Conservation (phyloP, 2,329 filamentous ascomycete species). For the Neopestalotiopsis clavispora region DNA sequence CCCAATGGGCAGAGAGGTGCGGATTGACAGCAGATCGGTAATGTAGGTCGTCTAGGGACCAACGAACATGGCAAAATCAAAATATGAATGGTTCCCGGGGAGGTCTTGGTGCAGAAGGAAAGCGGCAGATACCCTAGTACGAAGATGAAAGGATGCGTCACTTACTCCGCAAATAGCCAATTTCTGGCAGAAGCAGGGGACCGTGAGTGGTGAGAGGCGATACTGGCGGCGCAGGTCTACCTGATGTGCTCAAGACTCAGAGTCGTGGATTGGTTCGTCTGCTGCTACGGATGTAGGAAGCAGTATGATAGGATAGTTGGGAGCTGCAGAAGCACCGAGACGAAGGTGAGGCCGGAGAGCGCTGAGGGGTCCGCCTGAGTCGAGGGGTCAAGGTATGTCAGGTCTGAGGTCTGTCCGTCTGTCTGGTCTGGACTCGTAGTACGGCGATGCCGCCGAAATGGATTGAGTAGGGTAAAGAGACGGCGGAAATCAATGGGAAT, state of each 20-base stretch:
- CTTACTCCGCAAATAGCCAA: slow-evolving; percentile 23
- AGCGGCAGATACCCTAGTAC: slow-evolving; percentile 14
- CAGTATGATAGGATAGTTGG: slow-evolving; percentile 4
- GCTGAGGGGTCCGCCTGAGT: slow-evolving; percentile 8
- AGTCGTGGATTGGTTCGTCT: slow-evolving; percentile 14
- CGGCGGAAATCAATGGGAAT: slow-evolving; percentile 2
- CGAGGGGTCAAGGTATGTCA: background rate
- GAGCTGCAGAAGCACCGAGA: slow-evolving; percentile 4
- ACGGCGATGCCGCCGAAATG: background rate
- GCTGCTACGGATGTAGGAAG: background rate
- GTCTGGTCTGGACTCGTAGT: background rate
- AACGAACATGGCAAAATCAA: background rate
- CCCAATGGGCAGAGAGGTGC: background rate
- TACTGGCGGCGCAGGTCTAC: background rate
- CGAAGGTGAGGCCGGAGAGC: slow-evolving; percentile 10
- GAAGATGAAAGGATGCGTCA: slow-evolving; percentile 20
- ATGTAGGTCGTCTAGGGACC: background rate
- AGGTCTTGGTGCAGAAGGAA: slow-evolving; percentile 7
- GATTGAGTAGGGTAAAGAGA: slow-evolving; percentile 1
- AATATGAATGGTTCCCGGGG: background rate
- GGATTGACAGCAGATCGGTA: background rate
- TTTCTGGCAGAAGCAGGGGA: slow-evolving; percentile 11
- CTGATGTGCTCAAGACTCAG: background rate
- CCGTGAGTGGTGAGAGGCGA: background rate
- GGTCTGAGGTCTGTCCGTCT: background rate